Percentiles rank a stretch among this genome's conserved stretches.
These are phyloP conservation scores for Fonsecaea erecta DNA, from an alignment of 2,329 filamentous ascomycete species.

Conservation along the genomic window DNA sequence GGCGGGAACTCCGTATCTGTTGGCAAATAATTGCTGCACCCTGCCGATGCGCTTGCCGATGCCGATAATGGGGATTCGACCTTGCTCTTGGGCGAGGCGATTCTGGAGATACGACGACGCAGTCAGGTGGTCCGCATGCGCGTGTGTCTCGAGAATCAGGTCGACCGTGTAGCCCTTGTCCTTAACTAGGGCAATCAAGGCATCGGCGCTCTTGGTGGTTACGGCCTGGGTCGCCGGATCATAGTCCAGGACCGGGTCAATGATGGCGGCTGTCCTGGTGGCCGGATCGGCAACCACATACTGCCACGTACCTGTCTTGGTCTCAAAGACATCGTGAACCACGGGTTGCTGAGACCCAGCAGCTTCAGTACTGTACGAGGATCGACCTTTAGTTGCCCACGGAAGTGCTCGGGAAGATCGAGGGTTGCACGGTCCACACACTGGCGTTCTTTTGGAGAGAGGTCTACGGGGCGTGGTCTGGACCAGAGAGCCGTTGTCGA, in stretches of 20 bases:
- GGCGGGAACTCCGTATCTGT: constrained; percentile 54
- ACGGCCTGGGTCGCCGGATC: constrained; percentile 53
- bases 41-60: constrained; percentile 63
- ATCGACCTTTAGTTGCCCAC: background rate
- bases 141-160: constrained; percentile 66
- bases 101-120: constrained; percentile 63
- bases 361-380: constrained; percentile 6
- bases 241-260: constrained; percentile 67
- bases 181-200: constrained; percentile 52
- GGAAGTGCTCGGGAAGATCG: background rate
- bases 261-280: constrained; percentile 58
- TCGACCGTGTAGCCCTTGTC: constrained; percentile 55
- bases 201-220: constrained; percentile 59
- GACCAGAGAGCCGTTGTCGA: background rate
- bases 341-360: background rate
- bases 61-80: constrained; percentile 47
- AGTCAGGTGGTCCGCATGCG: constrained; percentile 65
- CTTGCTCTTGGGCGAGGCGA: constrained; percentile 45
- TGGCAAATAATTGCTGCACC: constrained; percentile 60
- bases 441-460: background rate
- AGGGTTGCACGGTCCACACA: background rate
- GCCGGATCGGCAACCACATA: constrained; percentile 63
- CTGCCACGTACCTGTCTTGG: constrained; percentile 62
- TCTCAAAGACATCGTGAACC: constrained; percentile 44
- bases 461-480: background rate